These are phyloP conservation scores for Geosmithia flava DNA, from an alignment of 2,329 filamentous ascomycete genomes.

Conservation along the genomic window DNA sequence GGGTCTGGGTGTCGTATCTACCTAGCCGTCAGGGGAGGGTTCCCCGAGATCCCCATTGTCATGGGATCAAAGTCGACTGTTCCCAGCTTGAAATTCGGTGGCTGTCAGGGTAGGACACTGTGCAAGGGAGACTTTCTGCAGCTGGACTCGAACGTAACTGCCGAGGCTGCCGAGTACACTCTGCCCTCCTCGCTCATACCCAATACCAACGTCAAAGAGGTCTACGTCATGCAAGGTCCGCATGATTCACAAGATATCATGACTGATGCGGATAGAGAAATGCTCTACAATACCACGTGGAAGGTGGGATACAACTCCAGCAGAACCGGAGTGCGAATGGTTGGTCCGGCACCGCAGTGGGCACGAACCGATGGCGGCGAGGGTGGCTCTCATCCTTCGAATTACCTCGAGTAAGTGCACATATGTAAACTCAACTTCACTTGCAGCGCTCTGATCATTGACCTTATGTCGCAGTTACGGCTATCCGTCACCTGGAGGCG, in stretches of 20 bases:
- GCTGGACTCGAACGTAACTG: constrained; percentile 13
- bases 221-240: constrained; percentile 18
- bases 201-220: constrained; percentile 1
- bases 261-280: constrained; percentile 35
- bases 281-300: constrained; percentile 45
- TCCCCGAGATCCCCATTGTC: constrained; percentile 34
- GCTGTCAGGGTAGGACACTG: constrained; percentile 44
- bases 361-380: constrained; percentile 47
- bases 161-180: neutral
- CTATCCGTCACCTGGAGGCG: constrained; percentile 45
- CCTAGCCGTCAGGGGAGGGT: constrained; percentile 34
- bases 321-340: constrained; percentile 45
- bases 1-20: constrained; percentile 43
- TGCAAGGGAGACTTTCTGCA: constrained; percentile 39
- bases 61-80: constrained; percentile 48
- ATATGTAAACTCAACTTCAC: neutral
- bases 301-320: constrained; percentile 49
- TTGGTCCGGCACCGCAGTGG: constrained; percentile 46
- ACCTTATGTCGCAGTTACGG: constrained; percentile 3
- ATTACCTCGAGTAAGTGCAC: constrained; percentile 14
- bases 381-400: constrained; percentile 49
- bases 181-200: constrained; percentile 4
- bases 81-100: constrained; percentile 43
- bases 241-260: constrained; percentile 17
- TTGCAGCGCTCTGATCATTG: neutral